phyloP scores from a whole-genome alignment of 768 basidiomycete genomes.

The Lactarius quietus region DNA sequence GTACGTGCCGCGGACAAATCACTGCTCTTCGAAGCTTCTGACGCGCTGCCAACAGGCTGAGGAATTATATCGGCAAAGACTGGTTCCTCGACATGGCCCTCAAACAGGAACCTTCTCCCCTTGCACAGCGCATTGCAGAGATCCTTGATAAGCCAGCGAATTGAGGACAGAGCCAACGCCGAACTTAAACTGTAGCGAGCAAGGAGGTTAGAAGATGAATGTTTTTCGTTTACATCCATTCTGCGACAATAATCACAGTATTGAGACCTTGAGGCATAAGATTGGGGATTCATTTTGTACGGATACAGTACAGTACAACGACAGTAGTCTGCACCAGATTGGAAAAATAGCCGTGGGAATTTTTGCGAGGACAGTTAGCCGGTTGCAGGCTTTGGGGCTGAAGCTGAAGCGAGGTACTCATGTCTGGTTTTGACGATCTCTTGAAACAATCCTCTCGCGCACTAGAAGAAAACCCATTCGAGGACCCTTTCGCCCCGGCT shows the following conservation, averaged over 20 bases:
- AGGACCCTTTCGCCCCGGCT: constrained; percentile 30
- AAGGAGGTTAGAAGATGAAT: neutral
- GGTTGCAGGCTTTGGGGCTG: neutral
- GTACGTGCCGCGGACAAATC: constrained; percentile 42
- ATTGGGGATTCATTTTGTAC: neutral
- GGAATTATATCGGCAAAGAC: constrained; percentile 92
- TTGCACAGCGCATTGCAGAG: constrained; percentile 47
- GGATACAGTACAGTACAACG: no score
- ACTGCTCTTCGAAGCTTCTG: neutral
- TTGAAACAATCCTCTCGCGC: constrained; percentile 27
- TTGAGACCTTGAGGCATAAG: no score
- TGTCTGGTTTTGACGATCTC: constrained; percentile 32
- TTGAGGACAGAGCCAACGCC: neutral
- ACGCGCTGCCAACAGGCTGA: constrained; percentile 49
- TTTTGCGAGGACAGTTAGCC: neutral
- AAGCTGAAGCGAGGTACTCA: constrained; percentile 4
- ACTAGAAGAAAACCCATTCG: constrained; percentile 32
- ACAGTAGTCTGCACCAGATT: neutral
- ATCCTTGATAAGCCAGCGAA: constrained; percentile 31
- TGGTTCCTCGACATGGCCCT: constrained; percentile 82
- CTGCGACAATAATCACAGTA: no score
- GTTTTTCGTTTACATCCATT: neutral
- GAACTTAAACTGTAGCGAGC: neutral
- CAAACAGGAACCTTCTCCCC: constrained; percentile 49
- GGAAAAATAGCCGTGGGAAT: neutral